Percentiles rank a stretch among this genome's conserved stretches.
Evolutionary conservation across 1,139 yeast species (phyloP).

Genomic region (Diutina scorzettiae): DNA sequence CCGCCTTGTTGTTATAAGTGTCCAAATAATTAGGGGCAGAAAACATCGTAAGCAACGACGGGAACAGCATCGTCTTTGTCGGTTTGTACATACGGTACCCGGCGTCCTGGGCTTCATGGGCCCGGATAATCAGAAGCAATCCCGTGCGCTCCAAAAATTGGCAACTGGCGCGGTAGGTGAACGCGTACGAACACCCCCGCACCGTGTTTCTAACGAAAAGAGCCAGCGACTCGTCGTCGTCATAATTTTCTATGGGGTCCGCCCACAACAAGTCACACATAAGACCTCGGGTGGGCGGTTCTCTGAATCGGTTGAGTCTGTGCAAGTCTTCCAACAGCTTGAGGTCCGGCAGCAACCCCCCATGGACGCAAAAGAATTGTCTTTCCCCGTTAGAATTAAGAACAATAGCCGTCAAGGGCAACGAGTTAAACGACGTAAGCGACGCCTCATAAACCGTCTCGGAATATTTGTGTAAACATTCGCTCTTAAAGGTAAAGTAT

Average conservation of each 20-base stretch:
- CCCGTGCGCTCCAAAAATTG: conserved; percentile 72
- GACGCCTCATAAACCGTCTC: conserved; percentile 59
- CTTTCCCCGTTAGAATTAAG: conserved; percentile 31
- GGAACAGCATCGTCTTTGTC: conserved; percentile 83
- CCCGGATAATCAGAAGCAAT: conserved; percentile 73
- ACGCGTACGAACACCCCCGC: conserved; percentile 90
- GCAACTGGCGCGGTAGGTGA: conserved; percentile 76
- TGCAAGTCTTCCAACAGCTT: conserved; percentile 59
- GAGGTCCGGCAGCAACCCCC: conserved; percentile 89
- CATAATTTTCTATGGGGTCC: conserved; percentile 86
- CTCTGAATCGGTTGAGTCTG: conserved; percentile 67
- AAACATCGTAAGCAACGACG: conserved; percentile 82
- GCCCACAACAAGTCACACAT: conserved; percentile 97
- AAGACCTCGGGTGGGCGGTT: conserved; percentile 88
- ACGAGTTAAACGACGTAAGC: conserved; percentile 69
- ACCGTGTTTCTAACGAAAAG: conserved; percentile 57
- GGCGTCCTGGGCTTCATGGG: conserved; percentile 97
- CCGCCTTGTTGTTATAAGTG: conserved; percentile 90
- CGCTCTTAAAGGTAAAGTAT: conserved; percentile 85
- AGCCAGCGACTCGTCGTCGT: conserved; percentile 45
- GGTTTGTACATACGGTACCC: conserved; percentile 92
- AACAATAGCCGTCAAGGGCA: conserved; percentile 91
- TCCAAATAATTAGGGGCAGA: conserved; percentile 95
- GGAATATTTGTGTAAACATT: conserved; percentile 80
- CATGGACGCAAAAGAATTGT: conserved; percentile 94